Evolutionary conservation across 2,329 filamentous ascomycete species (phyloP).

Genomic region (Pseudogymnoascus pannorum): DNA sequence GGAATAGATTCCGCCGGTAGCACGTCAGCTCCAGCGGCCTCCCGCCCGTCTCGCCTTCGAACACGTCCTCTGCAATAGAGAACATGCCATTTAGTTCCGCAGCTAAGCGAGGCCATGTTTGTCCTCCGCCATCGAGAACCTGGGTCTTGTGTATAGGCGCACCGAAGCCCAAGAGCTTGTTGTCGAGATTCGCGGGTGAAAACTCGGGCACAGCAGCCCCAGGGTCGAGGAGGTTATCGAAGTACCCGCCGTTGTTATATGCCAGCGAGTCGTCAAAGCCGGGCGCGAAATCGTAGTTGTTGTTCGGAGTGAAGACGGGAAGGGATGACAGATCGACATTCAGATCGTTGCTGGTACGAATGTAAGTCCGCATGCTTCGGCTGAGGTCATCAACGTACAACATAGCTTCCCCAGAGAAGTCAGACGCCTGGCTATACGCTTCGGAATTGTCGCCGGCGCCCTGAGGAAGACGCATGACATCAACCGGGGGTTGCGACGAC

Average conservation of each 20-base stretch:
- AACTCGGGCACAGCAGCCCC: slow-evolving; percentile 20
- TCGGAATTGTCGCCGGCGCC: background rate
- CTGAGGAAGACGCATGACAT: background rate
- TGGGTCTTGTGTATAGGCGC: slow-evolving; percentile 52
- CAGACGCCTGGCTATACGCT: background rate
- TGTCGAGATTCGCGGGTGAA: slow-evolving; percentile 46
- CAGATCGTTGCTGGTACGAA: slow-evolving; percentile 5
- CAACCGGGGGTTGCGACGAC: background rate
- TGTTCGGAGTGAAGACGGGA: background rate
- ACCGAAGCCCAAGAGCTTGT: slow-evolving; percentile 70
- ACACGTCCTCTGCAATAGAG: slow-evolving; percentile 77
- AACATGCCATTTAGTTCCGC: slow-evolving; percentile 85
- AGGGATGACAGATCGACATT: slow-evolving; percentile 8
- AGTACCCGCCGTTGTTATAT: slow-evolving; percentile 39
- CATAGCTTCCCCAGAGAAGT: slow-evolving; percentile 1
- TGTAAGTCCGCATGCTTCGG: background rate
- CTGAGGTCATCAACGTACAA: slow-evolving; percentile 1
- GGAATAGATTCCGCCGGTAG: slow-evolving; percentile 90
- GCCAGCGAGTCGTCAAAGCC: slow-evolving; percentile 62
- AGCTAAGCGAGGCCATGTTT: slow-evolving; percentile 58
- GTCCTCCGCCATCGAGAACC: slow-evolving; percentile 58
- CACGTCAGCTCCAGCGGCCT: slow-evolving; percentile 79
- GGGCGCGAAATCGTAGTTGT: slow-evolving; percentile 44
- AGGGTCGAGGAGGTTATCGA: slow-evolving; percentile 33
- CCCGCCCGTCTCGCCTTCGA: slow-evolving; percentile 42